Percentiles rank a stretch among this genome's conserved stretches.
These are phyloP conservation scores for Zopfochytrium polystomum DNA, from an alignment of 371 early-diverging fungal species.

Conservation along the genomic window DNA sequence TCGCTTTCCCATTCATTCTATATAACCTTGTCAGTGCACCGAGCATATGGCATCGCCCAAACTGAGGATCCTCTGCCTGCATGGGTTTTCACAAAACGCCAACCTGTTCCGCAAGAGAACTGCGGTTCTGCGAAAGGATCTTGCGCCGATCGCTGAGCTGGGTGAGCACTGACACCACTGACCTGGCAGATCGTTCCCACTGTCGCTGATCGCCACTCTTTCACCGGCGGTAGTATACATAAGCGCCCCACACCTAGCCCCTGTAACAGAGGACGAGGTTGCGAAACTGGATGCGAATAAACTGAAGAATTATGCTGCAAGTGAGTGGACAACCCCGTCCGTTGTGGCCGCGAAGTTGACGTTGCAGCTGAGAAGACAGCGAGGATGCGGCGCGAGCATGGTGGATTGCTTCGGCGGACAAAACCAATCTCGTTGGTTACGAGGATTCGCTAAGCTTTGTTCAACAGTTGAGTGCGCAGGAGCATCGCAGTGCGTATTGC, in stretches of 20 bases:
- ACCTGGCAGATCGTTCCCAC: neutral
- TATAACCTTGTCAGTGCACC: too few relatives aligned
- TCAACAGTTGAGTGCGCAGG: constrained; percentile 25
- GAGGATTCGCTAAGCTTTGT: constrained; percentile 55
- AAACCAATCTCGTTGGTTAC: constrained; percentile 54
- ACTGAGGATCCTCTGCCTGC: constrained; percentile 63
- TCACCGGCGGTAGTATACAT: constrained; percentile 50
- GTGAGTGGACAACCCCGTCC: neutral
- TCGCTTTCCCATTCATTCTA: too few relatives aligned
- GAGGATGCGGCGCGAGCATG: constrained; percentile 45
- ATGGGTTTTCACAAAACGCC: constrained; percentile 75
- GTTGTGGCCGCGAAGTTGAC: neutral
- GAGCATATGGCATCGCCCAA: too few relatives aligned
- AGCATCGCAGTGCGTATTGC: too few relatives aligned
- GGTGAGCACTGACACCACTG: neutral
- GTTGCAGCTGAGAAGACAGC: constrained; percentile 3
- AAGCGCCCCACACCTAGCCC: constrained; percentile 58
- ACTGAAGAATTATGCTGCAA: neutral
- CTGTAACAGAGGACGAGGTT: constrained; percentile 19
- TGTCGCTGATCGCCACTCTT: neutral
- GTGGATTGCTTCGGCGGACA: constrained; percentile 54
- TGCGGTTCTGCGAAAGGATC: constrained; percentile 61
- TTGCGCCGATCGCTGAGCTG: constrained; percentile 14
- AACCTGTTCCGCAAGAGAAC: constrained; percentile 64
- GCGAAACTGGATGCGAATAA: constrained; percentile 44